Evolutionary conservation across 768 basidiomycete genomes (phyloP).

Genomic region (Lentinula edodes): DNA sequence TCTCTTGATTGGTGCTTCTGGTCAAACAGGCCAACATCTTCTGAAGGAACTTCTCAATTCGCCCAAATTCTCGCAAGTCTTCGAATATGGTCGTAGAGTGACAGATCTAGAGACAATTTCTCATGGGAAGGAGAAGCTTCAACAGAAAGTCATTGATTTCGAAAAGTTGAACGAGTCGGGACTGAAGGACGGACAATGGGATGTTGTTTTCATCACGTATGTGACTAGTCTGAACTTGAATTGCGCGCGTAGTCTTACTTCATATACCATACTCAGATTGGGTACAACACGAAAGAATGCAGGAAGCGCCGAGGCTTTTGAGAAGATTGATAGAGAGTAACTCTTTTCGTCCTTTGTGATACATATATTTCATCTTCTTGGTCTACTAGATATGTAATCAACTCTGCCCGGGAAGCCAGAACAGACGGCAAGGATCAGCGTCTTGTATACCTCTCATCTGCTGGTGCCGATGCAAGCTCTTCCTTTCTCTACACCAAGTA

Average conservation of each 20-base stretch:
- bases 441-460: slow-evolving; percentile 61
- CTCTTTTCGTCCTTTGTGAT: slow-evolving; percentile 15
- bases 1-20: slow-evolving; percentile 74
- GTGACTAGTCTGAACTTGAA: slow-evolving; percentile 14
- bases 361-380: background rate
- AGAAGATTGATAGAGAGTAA: slow-evolving; percentile 74
- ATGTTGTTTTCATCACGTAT: slow-evolving; percentile 69
- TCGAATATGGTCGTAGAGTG: slow-evolving; percentile 64
- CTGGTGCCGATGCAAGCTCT: slow-evolving; percentile 44
- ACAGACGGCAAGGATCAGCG: slow-evolving; percentile 46
- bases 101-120: slow-evolving; percentile 36
- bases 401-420: slow-evolving; percentile 63
- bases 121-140: slow-evolving; percentile 50
- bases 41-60: slow-evolving; percentile 58
- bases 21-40: slow-evolving; percentile 57
- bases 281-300: slow-evolving; percentile 61
- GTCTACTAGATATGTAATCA: slow-evolving; percentile 58
- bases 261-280: slow-evolving; percentile 28
- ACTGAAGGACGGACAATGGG: slow-evolving; percentile 56
- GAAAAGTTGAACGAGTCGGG: slow-evolving; percentile 53
- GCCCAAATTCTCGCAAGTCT: slow-evolving; percentile 50
- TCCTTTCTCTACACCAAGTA: slow-evolving; percentile 48
- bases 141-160: slow-evolving; percentile 64
- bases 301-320: slow-evolving; percentile 61
- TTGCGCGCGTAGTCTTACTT: background rate